A percentile compares a stretch with the other conserved stretches of the same genome.
These are phyloP conservation scores for Aspergillus uvarum DNA, from an alignment of 2,329 filamentous ascomycete genomes.

Conservation along the genomic window DNA sequence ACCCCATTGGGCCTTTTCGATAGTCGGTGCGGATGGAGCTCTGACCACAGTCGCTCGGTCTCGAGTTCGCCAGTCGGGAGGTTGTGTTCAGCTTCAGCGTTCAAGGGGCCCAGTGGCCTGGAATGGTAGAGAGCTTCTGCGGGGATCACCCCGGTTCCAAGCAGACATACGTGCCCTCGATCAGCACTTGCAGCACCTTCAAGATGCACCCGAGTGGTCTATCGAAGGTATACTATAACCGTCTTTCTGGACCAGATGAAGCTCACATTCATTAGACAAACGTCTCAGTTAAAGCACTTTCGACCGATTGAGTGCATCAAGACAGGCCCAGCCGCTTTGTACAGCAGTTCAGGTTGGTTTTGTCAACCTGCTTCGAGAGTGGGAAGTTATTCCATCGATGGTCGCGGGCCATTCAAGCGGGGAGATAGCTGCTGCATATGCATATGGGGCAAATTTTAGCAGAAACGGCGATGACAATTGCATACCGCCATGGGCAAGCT, in stretches of 20 bases:
- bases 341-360: slow-evolving; percentile 37
- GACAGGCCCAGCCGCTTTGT: slow-evolving; percentile 32
- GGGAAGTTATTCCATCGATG: slow-evolving; percentile 23
- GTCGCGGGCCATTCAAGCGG: slow-evolving; percentile 38
- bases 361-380: slow-evolving; percentile 27
- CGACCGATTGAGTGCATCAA: slow-evolving; percentile 24
- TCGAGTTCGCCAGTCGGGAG: not conserved
- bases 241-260: not conserved
- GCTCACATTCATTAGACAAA: not conserved
- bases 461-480: slow-evolving; percentile 19
- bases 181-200: slow-evolving; percentile 6
- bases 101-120: slow-evolving; percentile 38
- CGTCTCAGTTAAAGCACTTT: not conserved
- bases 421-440: slow-evolving; percentile 40
- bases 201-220: not conserved
- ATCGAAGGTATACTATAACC: not conserved
- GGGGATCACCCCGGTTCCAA: slow-evolving; percentile 18
- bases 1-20: slow-evolving; percentile 15
- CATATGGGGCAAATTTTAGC: slow-evolving; percentile 23
- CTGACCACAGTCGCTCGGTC: slow-evolving; percentile 7
- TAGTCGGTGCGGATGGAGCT: slow-evolving; percentile 1
- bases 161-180: slow-evolving; percentile 20
- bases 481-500: slow-evolving; percentile 24
- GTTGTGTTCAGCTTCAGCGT: slow-evolving; percentile 35
- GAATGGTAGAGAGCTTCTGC: slow-evolving; percentile 34